Conservation (phyloP, 805 yeast genomes). For the Cyberlindnera nakhonratchasimensis region DNA sequence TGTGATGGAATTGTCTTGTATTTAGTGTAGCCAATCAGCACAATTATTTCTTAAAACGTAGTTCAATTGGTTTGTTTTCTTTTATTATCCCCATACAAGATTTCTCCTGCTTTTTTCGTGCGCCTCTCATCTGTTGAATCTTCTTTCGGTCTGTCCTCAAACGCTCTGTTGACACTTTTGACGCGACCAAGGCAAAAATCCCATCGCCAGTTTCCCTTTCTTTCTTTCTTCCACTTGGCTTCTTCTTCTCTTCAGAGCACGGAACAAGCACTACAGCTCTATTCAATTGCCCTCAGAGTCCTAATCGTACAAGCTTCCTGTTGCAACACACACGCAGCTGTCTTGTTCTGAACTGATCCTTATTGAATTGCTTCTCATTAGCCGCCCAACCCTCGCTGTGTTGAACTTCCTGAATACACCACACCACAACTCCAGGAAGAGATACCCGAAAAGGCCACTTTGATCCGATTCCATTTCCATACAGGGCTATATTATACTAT, state of each 20-base stretch:
- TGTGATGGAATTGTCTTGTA: not conserved
- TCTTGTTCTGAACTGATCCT: not conserved
- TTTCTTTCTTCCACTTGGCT: conserved; percentile 2
- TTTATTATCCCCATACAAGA: too few species aligned
- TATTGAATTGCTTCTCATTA: not conserved
- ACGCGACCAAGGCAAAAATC: conserved; percentile 11
- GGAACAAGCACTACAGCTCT: not conserved
- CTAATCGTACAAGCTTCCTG: not conserved
- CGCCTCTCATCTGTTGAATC: too few species aligned
- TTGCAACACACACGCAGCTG: not conserved
- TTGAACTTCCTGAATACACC: too few species aligned
- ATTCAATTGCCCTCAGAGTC: conserved; percentile 8
- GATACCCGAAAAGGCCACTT: not conserved
- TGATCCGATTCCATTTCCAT: not conserved
- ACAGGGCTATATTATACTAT: not conserved
- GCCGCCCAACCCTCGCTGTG: too few species aligned
- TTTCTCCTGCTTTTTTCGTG: too few species aligned
- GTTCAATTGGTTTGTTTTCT: too few species aligned
- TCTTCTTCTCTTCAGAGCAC: conserved; percentile 4
- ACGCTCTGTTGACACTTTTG: conserved; percentile 11
- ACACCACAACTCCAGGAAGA: conserved; percentile 2
- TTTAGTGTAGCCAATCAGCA: not conserved
- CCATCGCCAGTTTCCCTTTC: conserved; percentile 12
- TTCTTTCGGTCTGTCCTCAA: too few species aligned
- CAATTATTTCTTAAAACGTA: too few species aligned